These are phyloP conservation scores for Aspergillus biplanus DNA, from an alignment of 495 filamentous ascomycete genomes.

Conservation along the genomic window DNA sequence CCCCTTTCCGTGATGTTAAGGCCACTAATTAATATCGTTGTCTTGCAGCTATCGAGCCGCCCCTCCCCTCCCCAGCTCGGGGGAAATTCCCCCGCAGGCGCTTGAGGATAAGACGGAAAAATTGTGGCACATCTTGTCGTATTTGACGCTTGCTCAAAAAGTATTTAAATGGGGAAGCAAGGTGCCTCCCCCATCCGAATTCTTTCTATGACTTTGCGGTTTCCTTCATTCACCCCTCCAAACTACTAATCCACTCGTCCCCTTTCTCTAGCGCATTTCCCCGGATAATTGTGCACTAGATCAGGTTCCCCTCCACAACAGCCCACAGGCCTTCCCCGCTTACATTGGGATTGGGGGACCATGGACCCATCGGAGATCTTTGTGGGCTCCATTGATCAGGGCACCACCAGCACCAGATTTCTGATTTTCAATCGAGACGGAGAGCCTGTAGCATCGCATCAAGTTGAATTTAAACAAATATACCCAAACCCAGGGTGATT, in stretches of 20 bases:
- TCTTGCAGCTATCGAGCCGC: constrained; percentile 11
- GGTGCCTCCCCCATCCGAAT: background rate
- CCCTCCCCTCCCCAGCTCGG: constrained; percentile 8
- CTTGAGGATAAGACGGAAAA: constrained; percentile 21
- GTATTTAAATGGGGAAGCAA: constrained; percentile 14
- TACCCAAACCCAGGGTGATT: constrained; percentile 86
- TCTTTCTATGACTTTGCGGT: constrained; percentile 3
- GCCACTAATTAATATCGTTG: constrained; percentile 6
- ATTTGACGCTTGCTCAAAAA: constrained; percentile 4
- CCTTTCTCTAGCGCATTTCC: constrained; percentile 1
- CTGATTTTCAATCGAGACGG: constrained; percentile 84
- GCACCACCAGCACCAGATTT: constrained; percentile 91
- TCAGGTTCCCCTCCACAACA: background rate
- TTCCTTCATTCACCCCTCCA: background rate
- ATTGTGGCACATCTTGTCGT: constrained; percentile 21
- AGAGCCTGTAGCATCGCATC: constrained; percentile 81
- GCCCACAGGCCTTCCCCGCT: background rate
- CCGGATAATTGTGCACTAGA: background rate
- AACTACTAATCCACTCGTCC: background rate
- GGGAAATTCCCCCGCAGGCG: constrained; percentile 20
- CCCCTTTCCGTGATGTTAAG: constrained; percentile 11
- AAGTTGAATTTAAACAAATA: constrained; percentile 87
- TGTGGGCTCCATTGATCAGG: constrained; percentile 84
- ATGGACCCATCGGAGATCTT: constrained; percentile 46
- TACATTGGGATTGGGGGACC: background rate